phyloP scores from a whole-genome alignment of 2,329 filamentous ascomycete species.

The Aspergillus glaucus region DNA sequence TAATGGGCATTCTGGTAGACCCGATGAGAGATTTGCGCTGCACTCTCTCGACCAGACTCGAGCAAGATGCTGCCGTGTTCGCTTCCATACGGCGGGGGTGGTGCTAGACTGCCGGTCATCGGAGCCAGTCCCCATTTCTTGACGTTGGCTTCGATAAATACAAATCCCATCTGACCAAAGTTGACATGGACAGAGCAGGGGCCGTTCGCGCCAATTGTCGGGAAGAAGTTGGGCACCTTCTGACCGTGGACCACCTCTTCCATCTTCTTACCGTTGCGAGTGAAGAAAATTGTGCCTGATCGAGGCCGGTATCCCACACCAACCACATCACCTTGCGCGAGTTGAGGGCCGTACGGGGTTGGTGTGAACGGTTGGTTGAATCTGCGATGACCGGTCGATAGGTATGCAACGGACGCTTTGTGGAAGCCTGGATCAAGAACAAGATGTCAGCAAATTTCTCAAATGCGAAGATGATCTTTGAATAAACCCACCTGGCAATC shows the following conservation, averaged over 20 bases:
- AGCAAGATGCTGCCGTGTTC: conserved; percentile 95
- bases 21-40: conserved; percentile 31
- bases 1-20: conserved; percentile 56
- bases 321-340: conserved; percentile 90
- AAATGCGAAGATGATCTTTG: neutral
- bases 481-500: conserved; percentile 69
- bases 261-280: conserved; percentile 92
- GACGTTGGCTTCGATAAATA: conserved; percentile 98
- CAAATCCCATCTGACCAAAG: conserved; percentile 94
- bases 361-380: conserved; percentile 86
- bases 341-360: conserved; percentile 73
- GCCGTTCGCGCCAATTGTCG: conserved; percentile 91
- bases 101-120: conserved; percentile 89
- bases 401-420: conserved; percentile 86
- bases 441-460: conserved; percentile 7
- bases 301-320: conserved; percentile 92
- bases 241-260: conserved; percentile 91
- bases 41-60: conserved; percentile 66
- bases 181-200: conserved; percentile 93
- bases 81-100: conserved; percentile 91
- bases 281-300: conserved; percentile 95
- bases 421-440: conserved; percentile 62
- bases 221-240: conserved; percentile 95
- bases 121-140: conserved; percentile 99
- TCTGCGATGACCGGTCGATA: conserved; percentile 77